A percentile compares a stretch with the other conserved stretches of the same genome.
phyloP scores from a whole-genome alignment of 148 eudicot species.

The Vaccinium macrocarpon region DNA sequence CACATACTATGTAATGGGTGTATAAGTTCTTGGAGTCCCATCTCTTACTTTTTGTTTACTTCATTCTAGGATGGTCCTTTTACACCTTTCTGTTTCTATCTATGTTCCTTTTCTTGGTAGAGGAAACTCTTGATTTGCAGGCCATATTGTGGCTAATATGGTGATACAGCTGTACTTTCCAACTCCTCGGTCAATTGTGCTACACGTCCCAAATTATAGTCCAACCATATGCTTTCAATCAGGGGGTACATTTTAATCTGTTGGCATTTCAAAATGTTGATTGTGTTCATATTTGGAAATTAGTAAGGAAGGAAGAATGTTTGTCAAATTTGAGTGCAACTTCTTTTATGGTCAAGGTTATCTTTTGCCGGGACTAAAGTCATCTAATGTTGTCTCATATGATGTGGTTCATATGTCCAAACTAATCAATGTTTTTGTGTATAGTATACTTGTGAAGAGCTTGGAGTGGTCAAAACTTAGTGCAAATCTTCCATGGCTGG shows the following conservation, averaged over 20 bases:
- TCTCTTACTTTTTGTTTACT: neutral
- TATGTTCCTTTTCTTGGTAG: neutral
- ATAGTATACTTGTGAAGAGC: conserved; percentile 76
- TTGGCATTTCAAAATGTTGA: neutral
- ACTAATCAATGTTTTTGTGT: conserved; percentile 7
- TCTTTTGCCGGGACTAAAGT: neutral
- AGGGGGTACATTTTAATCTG: neutral
- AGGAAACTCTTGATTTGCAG: neutral
- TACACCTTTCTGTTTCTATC: neutral
- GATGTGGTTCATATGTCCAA: neutral
- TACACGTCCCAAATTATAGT: neutral
- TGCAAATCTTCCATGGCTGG: conserved; percentile 83
- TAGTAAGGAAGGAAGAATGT: neutral
- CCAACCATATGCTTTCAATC: neutral
- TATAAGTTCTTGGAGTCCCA: neutral
- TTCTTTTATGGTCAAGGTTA: neutral
- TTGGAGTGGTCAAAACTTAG: conserved; percentile 65
- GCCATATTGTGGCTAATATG: neutral
- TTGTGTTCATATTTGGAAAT: neutral
- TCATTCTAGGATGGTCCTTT: neutral
- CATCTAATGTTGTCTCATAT: neutral
- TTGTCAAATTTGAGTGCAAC: neutral
- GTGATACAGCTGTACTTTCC: neutral
- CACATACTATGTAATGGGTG: neutral
- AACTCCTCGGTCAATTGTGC: neutral